phyloP scores from a whole-genome alignment of 345 rosid genomes.

The Geranium rotundifolium region DNA sequence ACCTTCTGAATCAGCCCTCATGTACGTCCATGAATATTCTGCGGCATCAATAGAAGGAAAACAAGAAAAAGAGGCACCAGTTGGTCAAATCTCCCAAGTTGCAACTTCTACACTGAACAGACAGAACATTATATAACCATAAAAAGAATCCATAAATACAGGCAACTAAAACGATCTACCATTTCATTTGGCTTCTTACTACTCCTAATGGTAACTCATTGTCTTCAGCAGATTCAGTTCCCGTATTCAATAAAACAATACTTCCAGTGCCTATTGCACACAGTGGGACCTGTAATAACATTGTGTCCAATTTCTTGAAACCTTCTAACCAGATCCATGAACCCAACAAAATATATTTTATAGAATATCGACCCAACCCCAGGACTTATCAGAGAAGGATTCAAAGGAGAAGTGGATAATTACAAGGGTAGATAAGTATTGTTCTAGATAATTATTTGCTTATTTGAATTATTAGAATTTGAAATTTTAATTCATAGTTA shows the following conservation, averaged over 20 bases:
- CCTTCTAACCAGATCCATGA: background rate
- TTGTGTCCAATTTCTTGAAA: background rate
- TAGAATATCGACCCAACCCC: no score
- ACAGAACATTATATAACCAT: background rate
- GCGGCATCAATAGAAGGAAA: constrained; percentile 2
- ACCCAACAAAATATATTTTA: no score
- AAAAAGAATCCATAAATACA: background rate
- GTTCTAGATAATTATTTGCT: no score
- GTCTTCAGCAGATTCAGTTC: background rate
- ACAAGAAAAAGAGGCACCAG: background rate
- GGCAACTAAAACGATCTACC: background rate
- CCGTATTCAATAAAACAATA: background rate
- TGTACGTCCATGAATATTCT: constrained; percentile 82
- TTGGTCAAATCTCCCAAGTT: background rate
- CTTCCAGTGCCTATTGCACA: background rate
- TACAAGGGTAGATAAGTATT: no score
- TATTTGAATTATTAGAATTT: no score
- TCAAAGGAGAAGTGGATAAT: no score
- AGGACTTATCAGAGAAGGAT: no score
- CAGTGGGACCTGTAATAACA: background rate
- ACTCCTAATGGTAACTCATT: background rate
- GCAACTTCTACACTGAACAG: background rate
- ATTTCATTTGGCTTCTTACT: no score
- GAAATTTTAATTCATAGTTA: no score
- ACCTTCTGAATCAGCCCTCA: constrained; percentile 94